Base-by-base conservation (phyloP, 306 rosid species). In the Casuarina glauca region DNA sequence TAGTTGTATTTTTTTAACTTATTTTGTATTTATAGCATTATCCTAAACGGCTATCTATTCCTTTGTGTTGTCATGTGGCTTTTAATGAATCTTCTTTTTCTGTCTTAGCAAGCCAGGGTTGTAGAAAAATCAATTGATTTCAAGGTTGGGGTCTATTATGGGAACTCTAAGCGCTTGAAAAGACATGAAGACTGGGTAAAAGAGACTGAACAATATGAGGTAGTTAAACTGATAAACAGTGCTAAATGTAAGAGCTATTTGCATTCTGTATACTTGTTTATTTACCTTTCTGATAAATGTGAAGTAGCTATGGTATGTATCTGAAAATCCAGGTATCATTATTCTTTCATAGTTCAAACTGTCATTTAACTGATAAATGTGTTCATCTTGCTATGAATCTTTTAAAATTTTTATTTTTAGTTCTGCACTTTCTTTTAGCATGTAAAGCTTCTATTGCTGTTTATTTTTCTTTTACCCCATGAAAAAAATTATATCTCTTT, bases 151-250 rank as follows among this genome's bases (percentile, higher is more conserved):
- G 74, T 80, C 73, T 88, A 81, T 83, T 61, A 92, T 63, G 97
- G 98, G 79, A 84, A 80, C 82, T 74, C 88, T 68, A 95, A 81
- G 85, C 85, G 85, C 78, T 75, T 87, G 83, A 88, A 85, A 83
- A 71, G 54, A 36, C 97, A 74, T 71, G 82, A 62, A 66, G 90
- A 89, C 42, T 91, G 98, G 98, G 90, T 81, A 64, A 77, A 82
- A 80, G 93, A 92, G 78, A 83, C 92, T 48, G 90, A 64, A 63
- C 88, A 92, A 66, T 72, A 86, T 71, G 98, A 95, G 98, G 98
- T 95, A 76, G 78, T 44, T 75, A 63, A 55, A 73, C 77, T 26
- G 19, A 74, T 78, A 69, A 39, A 73, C 74, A 82, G 50, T 75
- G 61, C 46, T 35, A 50, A 76, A 55, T 67, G 70, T 72, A 52